Evolutionary conservation across 768 basidiomycete species (phyloP).

Genomic region (Hericium erinaceus): DNA sequence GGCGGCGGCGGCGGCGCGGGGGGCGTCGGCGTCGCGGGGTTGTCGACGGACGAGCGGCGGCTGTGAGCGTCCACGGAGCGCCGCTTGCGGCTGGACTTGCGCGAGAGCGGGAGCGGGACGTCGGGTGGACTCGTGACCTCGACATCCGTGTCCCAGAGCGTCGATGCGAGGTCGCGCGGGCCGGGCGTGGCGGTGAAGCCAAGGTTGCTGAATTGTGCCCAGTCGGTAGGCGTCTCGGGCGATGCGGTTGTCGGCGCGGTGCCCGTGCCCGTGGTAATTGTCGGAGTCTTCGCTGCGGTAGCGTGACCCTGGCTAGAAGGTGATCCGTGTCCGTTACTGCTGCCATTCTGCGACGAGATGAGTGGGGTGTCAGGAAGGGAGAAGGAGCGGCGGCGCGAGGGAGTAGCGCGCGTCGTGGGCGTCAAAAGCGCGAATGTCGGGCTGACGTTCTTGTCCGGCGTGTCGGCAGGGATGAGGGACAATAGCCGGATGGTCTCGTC

Average conservation of each 20-base stretch:
- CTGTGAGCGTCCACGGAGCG: conserved; percentile 18
- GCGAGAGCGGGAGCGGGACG: conserved; percentile 12
- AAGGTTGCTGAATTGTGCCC: conserved; percentile 57
- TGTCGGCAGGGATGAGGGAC: conserved; percentile 40
- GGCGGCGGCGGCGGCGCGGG: not conserved
- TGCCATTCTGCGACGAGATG: not conserved
- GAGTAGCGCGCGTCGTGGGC: conserved; percentile 21
- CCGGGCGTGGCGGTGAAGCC: conserved; percentile 42
- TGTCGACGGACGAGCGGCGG: conserved; percentile 19
- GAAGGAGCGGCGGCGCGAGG: conserved; percentile 19
- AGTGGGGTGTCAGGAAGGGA: conserved; percentile 6
- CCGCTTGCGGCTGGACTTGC: conserved; percentile 26
- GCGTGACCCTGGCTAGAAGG: not conserved
- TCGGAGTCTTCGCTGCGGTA: conserved; percentile 12
- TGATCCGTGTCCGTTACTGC: not conserved
- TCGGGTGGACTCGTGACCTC: conserved; percentile 39
- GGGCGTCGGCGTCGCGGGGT: conserved; percentile 6
- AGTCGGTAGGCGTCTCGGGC: conserved; percentile 36
- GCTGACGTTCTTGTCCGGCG: conserved; percentile 14
- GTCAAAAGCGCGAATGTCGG: conserved; percentile 21
- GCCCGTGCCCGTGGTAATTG: conserved; percentile 21
- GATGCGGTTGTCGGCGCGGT: conserved; percentile 19
- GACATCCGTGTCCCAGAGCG: conserved; percentile 49
- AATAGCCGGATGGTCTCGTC: conserved; percentile 56
- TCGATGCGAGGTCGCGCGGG: conserved; percentile 40